Evolutionary conservation across 208 protist genomes (phyloP).

Genomic region (Trypanosoma avium): DNA sequence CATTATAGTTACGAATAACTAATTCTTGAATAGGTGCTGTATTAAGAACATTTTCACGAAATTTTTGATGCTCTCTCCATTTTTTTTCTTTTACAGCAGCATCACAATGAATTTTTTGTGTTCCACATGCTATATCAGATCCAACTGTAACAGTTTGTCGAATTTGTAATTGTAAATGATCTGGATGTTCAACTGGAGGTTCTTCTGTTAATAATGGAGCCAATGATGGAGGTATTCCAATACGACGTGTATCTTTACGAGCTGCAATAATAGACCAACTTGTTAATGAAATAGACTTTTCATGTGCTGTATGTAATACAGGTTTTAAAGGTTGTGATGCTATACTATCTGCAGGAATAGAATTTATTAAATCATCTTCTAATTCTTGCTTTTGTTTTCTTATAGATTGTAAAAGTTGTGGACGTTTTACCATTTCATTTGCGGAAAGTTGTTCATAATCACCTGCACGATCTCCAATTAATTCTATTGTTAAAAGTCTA

Average conservation of each 20-base stretch:
- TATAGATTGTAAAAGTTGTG: background rate
- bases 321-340: conserved; percentile 37
- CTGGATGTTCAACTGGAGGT: conserved; percentile 63
- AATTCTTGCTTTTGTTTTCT: too few relatives aligned
- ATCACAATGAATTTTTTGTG: conserved; percentile 28
- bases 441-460: conserved; percentile 57
- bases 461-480: conserved; percentile 77
- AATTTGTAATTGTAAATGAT: conserved; percentile 29
- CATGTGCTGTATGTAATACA: conserved; percentile 61
- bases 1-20: conserved; percentile 59
- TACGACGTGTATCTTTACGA: conserved; percentile 35
- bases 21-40: conserved; percentile 44
- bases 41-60: conserved; percentile 37
- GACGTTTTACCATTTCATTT: conserved; percentile 41
- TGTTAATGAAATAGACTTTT: conserved; percentile 34
- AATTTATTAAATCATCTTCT: background rate
- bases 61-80: conserved; percentile 62
- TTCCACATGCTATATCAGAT: conserved; percentile 13
- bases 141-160: conserved; percentile 16
- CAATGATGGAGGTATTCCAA: conserved; percentile 57
- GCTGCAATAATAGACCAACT: conserved; percentile 61
- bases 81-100: conserved; percentile 48
- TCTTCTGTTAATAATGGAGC: conserved; percentile 71
- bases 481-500: conserved; percentile 62
- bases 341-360: conserved; percentile 1